Percentiles rank a stretch among this genome's conserved stretches.
These are phyloP conservation scores for Rhynchospora pubera DNA, from an alignment of 176 grass and related monocot genomes.

Conservation along the genomic window DNA sequence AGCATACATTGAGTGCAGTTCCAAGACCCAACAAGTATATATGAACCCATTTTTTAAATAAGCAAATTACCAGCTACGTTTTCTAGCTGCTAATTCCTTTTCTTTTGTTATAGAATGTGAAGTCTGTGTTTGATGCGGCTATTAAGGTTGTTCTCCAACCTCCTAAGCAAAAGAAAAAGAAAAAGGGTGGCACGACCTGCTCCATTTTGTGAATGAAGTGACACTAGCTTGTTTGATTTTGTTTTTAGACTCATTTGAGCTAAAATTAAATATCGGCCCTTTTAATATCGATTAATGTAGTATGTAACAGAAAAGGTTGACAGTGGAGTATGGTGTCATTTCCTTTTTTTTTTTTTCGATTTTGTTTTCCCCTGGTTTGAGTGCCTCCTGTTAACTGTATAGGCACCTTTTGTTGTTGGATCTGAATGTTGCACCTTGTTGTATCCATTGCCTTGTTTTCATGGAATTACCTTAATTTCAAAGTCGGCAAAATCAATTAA, in stretches of 20 bases:
- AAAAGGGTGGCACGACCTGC: slow-evolving; percentile 46
- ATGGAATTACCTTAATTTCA: slow-evolving; percentile 5
- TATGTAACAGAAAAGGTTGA: slow-evolving; percentile 6
- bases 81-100: background rate
- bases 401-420: slow-evolving; percentile 11
- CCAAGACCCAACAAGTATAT: slow-evolving; percentile 72
- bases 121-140: slow-evolving; percentile 66
- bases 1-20: slow-evolving; percentile 62
- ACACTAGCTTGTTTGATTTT: slow-evolving; percentile 5
- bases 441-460: slow-evolving; percentile 7
- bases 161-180: slow-evolving; percentile 62
- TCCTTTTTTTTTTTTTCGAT: background rate
- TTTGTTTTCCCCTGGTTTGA: background rate
- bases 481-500: background rate
- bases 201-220: slow-evolving; percentile 51
- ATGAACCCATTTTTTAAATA: background rate
- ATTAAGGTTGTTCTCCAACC: slow-evolving; percentile 85
- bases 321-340: background rate
- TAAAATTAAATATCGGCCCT: slow-evolving; percentile 3
- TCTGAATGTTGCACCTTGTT: background rate
- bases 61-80: slow-evolving; percentile 3
- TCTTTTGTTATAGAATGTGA: slow-evolving; percentile 47
- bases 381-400: slow-evolving; percentile 1
- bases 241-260: slow-evolving; percentile 2
- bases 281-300: background rate